These are phyloP conservation scores for Barbatosphaeria neglecta DNA, from an alignment of 495 filamentous ascomycete genomes.

Conservation along the genomic window DNA sequence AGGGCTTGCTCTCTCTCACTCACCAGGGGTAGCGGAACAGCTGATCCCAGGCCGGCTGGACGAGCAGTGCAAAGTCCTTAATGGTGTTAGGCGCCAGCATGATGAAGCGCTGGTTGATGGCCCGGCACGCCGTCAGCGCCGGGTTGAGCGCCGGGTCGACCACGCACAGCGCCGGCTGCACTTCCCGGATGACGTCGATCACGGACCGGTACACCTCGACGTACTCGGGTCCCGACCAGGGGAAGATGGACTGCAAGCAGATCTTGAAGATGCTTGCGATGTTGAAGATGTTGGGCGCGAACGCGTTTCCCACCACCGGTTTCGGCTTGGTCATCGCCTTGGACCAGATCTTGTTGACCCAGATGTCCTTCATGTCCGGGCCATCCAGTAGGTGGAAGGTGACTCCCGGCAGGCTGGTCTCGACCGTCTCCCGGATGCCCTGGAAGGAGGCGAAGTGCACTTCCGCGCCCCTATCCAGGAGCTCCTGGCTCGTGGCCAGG, in stretches of 20 bases:
- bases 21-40: constrained; percentile 29
- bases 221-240: constrained; percentile 39
- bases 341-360: not conserved
- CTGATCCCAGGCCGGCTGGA: constrained; percentile 20
- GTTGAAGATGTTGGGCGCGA: constrained; percentile 14
- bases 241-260: constrained; percentile 9
- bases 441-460: constrained; percentile 44
- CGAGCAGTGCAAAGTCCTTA: constrained; percentile 19
- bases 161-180: constrained; percentile 32
- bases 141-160: constrained; percentile 40
- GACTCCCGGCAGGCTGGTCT: constrained; percentile 1
- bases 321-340: not conserved
- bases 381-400: constrained; percentile 17
- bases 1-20: constrained; percentile 5
- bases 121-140: constrained; percentile 35
- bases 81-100: constrained; percentile 31
- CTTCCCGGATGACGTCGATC: constrained; percentile 26
- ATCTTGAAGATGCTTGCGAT: constrained; percentile 16
- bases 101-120: constrained; percentile 18
- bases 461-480: constrained; percentile 31
- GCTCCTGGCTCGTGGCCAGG: constrained; percentile 40
- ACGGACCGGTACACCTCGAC: constrained; percentile 33
- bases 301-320: not conserved
- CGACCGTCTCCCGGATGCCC: constrained; percentile 16
- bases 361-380: constrained; percentile 4